phyloP scores from a whole-genome alignment of 345 rosid species.

The Ceriops decandra region DNA sequence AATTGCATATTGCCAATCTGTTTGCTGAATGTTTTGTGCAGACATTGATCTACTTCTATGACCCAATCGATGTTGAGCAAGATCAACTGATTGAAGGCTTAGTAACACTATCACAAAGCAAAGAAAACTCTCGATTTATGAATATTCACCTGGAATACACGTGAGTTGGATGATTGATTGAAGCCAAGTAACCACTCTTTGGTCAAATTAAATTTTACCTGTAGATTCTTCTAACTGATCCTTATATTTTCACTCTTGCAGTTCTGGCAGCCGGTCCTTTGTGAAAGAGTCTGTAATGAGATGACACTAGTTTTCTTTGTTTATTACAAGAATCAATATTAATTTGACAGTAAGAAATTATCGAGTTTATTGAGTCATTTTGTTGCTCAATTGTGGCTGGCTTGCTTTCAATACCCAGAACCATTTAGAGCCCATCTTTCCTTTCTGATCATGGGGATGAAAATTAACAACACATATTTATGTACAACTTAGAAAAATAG shows the following conservation, averaged over 20 bases:
- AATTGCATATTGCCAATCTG: background rate
- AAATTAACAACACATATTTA: too few relatives aligned
- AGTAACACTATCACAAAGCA: conserved; percentile 74
- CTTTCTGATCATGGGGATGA: too few relatives aligned
- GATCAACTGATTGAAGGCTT: conserved; percentile 88
- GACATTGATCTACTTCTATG: conserved; percentile 90
- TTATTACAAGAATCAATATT: background rate
- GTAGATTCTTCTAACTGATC: background rate
- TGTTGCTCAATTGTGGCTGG: background rate
- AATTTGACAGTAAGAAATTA: background rate
- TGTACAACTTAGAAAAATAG: too few relatives aligned
- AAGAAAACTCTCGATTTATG: conserved; percentile 89
- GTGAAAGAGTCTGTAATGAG: conserved; percentile 74
- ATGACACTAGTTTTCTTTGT: background rate
- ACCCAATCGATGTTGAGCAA: conserved; percentile 86
- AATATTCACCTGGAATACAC: conserved; percentile 85
- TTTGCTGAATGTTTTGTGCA: conserved; percentile 36
- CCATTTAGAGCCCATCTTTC: too few relatives aligned
- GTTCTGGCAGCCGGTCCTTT: conserved; percentile 80
- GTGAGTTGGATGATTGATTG: conserved; percentile 40
- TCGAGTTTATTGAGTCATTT: background rate
- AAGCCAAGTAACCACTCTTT: background rate
- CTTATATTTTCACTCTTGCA: conserved; percentile 34
- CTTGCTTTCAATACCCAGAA: background rate
- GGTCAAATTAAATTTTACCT: conserved; percentile 7